Conservation (phyloP, 306 rosid species). For the Prunus davidiana region DNA sequence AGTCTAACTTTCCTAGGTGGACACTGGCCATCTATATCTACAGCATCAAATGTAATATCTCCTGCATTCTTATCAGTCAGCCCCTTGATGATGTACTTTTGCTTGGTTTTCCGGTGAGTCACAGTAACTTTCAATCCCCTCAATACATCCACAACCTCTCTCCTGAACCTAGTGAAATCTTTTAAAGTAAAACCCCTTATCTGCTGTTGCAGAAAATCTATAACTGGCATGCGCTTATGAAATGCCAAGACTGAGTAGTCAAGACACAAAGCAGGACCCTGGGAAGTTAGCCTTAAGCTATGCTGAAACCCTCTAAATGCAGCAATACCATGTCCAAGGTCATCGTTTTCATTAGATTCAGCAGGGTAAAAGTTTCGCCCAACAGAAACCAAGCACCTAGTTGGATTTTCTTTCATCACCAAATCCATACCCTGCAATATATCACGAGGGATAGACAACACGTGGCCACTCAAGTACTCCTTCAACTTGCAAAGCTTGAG, state of each 20-base stretch:
- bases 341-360: conserved; percentile 30
- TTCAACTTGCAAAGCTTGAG: conserved; percentile 46
- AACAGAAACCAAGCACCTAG: conserved; percentile 44
- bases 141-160: conserved; percentile 31
- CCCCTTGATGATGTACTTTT: conserved; percentile 42
- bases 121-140: conserved; percentile 56
- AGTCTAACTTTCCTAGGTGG: conserved; percentile 34
- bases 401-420: conserved; percentile 71
- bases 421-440: conserved; percentile 75
- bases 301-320: conserved; percentile 60
- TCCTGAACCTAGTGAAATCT: conserved; percentile 35
- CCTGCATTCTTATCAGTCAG: conserved; percentile 37
- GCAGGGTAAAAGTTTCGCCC: conserved; percentile 55
- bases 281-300: conserved; percentile 56
- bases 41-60: conserved; percentile 40
- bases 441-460: conserved; percentile 54
- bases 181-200: conserved; percentile 32
- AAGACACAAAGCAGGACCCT: conserved; percentile 60
- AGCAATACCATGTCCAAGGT: conserved; percentile 48
- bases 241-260: conserved; percentile 78
- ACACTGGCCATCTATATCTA: conserved; percentile 33
- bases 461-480: conserved; percentile 47
- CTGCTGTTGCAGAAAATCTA: conserved; percentile 47
- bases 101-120: conserved; percentile 59
- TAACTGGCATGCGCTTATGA: conserved; percentile 46